These are phyloP conservation scores for Gossypium aridum DNA, from an alignment of 441 rosid genomes.

Conservation along the genomic window DNA sequence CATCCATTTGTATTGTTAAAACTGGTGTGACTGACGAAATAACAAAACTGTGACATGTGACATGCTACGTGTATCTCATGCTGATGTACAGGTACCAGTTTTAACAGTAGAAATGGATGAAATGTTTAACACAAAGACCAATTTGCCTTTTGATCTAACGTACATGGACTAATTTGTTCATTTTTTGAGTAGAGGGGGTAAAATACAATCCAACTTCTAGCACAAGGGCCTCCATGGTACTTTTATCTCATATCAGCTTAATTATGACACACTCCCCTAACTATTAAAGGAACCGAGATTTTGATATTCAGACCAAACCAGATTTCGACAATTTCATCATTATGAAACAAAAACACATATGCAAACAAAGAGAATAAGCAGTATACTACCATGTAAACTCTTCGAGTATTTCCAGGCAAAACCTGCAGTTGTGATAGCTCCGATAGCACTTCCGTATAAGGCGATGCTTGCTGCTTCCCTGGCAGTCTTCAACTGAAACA, in stretches of 20 bases:
- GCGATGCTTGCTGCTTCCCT: conserved; percentile 59
- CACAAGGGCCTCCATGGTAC: no score
- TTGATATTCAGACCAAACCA: background rate
- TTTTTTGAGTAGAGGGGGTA: no score
- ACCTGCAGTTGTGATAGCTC: conserved; percentile 76
- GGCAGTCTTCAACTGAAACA: conserved; percentile 67
- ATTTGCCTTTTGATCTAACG: no score
- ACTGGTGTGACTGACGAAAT: no score
- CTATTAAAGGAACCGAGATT: background rate
- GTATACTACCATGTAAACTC: conserved; percentile 67
- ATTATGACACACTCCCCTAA: background rate
- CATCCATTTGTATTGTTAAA: no score
- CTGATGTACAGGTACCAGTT: no score
- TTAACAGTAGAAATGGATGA: no score
- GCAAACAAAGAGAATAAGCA: background rate
- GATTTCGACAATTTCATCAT: background rate
- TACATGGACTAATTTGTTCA: no score
- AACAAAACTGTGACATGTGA: no score
- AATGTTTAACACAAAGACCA: no score
- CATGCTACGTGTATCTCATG: no score
- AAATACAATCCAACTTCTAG: no score
- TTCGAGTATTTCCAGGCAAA: conserved; percentile 83
- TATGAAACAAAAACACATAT: background rate
- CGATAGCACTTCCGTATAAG: conserved; percentile 51
- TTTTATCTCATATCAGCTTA: background rate